A percentile compares a stretch with the other conserved stretches of the same genome.
Evolutionary conservation across 495 filamentous ascomycete genomes (phyloP).

Genomic region (Parathielavia hyrcaniae): DNA sequence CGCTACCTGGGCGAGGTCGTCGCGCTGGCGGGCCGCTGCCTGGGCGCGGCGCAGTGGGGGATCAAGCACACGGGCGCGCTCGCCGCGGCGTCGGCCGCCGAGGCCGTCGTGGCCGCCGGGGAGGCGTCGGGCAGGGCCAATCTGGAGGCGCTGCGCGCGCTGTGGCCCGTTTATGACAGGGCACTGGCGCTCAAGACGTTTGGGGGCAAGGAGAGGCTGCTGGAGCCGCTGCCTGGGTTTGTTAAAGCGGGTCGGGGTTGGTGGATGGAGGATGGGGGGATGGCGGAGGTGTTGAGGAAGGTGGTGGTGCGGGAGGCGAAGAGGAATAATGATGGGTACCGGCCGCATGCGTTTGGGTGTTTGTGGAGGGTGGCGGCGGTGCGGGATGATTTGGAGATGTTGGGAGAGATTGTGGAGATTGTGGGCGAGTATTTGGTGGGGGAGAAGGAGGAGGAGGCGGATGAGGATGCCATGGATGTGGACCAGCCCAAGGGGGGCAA

Average conservation of each 20-base stretch:
- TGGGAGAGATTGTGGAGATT: conserved; percentile 58
- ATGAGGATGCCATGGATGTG: conserved; percentile 59
- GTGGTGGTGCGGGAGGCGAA: conserved; percentile 83
- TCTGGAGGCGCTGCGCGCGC: conserved; percentile 48
- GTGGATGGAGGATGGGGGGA: conserved; percentile 48
- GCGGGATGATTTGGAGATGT: conserved; percentile 60
- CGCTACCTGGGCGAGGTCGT: conserved; percentile 82
- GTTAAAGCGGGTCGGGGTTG: conserved; percentile 53
- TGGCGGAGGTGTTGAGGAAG: conserved; percentile 44
- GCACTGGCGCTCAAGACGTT: conserved; percentile 83
- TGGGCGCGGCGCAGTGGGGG: conserved; percentile 76
- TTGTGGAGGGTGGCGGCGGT: conserved; percentile 64
- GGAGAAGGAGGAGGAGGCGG: conserved; percentile 44
- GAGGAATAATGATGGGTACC: conserved; percentile 75
- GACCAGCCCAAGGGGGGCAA: conserved; percentile 22
- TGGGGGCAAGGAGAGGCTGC: conserved; percentile 82
- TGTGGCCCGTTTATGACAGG: conserved; percentile 80
- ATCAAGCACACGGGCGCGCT: conserved; percentile 83
- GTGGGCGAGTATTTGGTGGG: conserved; percentile 55
- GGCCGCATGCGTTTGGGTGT: conserved; percentile 64
- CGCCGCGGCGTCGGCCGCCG: conserved; percentile 66
- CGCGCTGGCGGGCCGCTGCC: conserved; percentile 53
- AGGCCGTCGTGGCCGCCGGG: conserved; percentile 45
- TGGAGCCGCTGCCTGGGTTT: conserved; percentile 79
- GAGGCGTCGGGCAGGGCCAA: conserved; percentile 47